phyloP scores from a whole-genome alignment of 371 early-diverging fungal species.

The Cokeromyces recurvatus region DNA sequence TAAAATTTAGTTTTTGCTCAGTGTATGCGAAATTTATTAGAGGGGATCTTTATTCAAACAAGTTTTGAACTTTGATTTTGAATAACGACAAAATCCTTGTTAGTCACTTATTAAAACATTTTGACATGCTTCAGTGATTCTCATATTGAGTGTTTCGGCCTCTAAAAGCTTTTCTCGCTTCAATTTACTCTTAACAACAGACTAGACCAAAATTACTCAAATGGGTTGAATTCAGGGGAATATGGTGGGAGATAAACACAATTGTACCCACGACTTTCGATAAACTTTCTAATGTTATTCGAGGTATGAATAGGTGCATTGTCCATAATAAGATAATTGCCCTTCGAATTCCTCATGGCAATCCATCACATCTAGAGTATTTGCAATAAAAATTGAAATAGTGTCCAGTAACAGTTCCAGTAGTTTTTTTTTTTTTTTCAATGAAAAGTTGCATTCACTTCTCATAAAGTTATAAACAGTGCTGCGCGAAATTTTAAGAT shows the following conservation, averaged over 20 bases:
- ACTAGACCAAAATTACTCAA: slow-evolving; percentile 8
- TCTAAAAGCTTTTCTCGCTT: slow-evolving; percentile 6
- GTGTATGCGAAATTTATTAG: no score
- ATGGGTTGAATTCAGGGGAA: slow-evolving; percentile 9
- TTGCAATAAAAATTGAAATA: no score
- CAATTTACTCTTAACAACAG: slow-evolving; percentile 8
- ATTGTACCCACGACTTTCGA: slow-evolving; percentile 5
- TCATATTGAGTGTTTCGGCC: slow-evolving; percentile 6
- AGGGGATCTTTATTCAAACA: no score
- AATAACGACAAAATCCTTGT: no score
- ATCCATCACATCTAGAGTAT: no score
- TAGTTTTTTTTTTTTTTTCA: no score
- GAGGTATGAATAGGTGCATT: slow-evolving; percentile 5
- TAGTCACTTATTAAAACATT: slow-evolving; percentile 8
- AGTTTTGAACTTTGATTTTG: no score
- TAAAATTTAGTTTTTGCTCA: no score
- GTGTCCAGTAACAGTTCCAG: no score
- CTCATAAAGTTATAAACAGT: background rate
- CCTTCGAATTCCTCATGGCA: no score
- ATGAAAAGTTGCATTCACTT: slow-evolving; percentile 4
- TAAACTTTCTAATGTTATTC: background rate
- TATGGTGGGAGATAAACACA: slow-evolving; percentile 2
- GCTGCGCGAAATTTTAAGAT: background rate
- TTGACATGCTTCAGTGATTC: slow-evolving; percentile 9
- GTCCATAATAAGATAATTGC: slow-evolving; percentile 3